phyloP scores from a whole-genome alignment of 495 filamentous ascomycete species.

The Aspergillus sparsus region DNA sequence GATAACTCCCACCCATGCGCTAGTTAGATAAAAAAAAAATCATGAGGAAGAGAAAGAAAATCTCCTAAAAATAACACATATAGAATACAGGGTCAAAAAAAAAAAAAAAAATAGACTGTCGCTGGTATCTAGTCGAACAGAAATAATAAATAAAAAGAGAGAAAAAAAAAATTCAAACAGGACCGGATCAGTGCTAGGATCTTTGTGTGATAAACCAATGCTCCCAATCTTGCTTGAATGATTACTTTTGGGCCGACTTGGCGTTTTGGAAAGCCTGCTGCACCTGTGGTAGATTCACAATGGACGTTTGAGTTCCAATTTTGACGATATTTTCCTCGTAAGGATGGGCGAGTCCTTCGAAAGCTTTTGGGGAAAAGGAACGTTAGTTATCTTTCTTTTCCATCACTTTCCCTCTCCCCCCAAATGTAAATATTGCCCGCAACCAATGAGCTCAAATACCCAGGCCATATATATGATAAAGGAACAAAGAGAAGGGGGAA shows the following conservation, averaged over 20 bases:
- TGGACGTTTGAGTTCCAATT: conserved; percentile 55
- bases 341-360: conserved; percentile 87
- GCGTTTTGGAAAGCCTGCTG: conserved; percentile 49
- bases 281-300: conserved; percentile 49
- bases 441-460: too few relatives aligned
- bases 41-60: conserved; percentile 16
- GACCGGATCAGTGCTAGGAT: neutral
- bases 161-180: conserved; percentile 6
- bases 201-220: too few relatives aligned
- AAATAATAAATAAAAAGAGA: conserved; percentile 13
- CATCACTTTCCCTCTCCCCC: neutral
- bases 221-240: too few relatives aligned
- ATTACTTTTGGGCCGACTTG: conserved; percentile 26
- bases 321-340: conserved; percentile 85
- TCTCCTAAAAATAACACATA: conserved; percentile 34
- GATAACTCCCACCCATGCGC: conserved; percentile 54
- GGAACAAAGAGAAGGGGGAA: neutral
- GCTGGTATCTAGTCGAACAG: conserved; percentile 22
- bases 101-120: conserved; percentile 24
- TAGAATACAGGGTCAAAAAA: conserved; percentile 21
- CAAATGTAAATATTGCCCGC: too few relatives aligned
- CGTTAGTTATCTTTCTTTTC: neutral
- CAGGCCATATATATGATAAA: too few relatives aligned
- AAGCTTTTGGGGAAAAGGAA: conserved; percentile 52
- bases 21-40: conserved; percentile 37